phyloP scores from a whole-genome alignment of 495 filamentous ascomycete genomes.

The Neurospora terricola region DNA sequence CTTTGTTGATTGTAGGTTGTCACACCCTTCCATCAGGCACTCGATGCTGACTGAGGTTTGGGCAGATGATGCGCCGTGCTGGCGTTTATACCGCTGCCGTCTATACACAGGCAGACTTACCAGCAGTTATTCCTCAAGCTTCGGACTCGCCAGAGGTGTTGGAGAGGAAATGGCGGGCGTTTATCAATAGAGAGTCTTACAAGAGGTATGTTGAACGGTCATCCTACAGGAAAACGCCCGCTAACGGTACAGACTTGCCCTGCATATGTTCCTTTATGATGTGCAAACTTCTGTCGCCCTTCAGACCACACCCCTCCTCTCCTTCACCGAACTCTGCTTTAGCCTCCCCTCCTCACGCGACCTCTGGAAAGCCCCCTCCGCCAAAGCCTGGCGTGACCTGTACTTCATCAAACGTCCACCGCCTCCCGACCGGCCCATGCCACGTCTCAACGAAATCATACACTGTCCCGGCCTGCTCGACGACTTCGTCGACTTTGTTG shows the following conservation, averaged over 20 bases:
- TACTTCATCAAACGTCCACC: conserved; percentile 20
- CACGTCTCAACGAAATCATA: conserved; percentile 8
- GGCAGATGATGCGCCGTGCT: conserved; percentile 28
- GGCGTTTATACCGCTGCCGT: conserved; percentile 13
- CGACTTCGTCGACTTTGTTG: conserved; percentile 25
- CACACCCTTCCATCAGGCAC: neutral
- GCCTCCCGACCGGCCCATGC: conserved; percentile 1
- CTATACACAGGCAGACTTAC: neutral
- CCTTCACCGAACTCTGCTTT: conserved; percentile 47
- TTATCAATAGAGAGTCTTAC: conserved; percentile 35
- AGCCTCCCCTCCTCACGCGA: conserved; percentile 37
- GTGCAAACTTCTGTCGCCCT: conserved; percentile 42
- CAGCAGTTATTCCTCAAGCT: conserved; percentile 12
- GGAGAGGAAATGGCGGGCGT: conserved; percentile 40
- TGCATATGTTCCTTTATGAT: conserved; percentile 45
- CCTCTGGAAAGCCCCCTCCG: conserved; percentile 43
- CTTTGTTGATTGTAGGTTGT: conserved; percentile 30
- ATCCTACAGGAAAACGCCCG: neutral
- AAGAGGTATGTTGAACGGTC: conserved; percentile 8
- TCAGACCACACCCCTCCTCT: conserved; percentile 41
- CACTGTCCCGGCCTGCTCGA: conserved; percentile 18
- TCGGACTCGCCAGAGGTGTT: conserved; percentile 32
- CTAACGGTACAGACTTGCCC: conserved; percentile 29
- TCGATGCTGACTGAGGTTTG: neutral
- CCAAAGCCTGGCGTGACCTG: conserved; percentile 39